These are phyloP conservation scores for Termitomyces sp. DNA, from an alignment of 768 basidiomycete species.

Conservation along the genomic window DNA sequence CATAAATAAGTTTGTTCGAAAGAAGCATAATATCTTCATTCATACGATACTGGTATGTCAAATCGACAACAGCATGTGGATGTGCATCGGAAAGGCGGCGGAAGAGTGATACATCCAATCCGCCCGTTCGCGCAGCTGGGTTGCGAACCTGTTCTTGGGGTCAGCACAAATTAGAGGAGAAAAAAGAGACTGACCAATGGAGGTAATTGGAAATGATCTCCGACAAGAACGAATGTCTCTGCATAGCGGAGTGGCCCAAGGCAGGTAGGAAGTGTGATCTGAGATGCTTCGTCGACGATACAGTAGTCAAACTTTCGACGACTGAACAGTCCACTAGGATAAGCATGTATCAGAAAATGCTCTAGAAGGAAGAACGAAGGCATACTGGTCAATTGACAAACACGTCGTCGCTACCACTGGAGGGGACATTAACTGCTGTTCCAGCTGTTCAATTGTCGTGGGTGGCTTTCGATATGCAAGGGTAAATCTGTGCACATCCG, in stretches of 20 bases:
- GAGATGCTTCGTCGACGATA: conserved; percentile 97
- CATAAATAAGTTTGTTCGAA: conserved; percentile 84
- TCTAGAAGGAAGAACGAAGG: conserved; percentile 5
- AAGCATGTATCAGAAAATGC: neutral
- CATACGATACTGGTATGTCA: conserved; percentile 93
- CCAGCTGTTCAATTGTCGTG: conserved; percentile 74
- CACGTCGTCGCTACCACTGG: conserved; percentile 97
- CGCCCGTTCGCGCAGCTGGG: conserved; percentile 70
- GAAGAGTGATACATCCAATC: conserved; percentile 88
- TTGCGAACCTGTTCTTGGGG: conserved; percentile 63
- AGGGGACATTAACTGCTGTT: conserved; percentile 78
- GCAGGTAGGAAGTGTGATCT: conserved; percentile 94
- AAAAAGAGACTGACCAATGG: conserved; percentile 59
- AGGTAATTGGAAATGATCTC: conserved; percentile 96
- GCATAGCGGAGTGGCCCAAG: conserved; percentile 90
- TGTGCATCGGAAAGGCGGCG: conserved; percentile 84
- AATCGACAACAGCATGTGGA: conserved; percentile 78
- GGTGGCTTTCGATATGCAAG: conserved; percentile 50
- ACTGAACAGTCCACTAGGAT: conserved; percentile 70
- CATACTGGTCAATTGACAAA: conserved; percentile 90
- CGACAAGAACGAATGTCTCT: conserved; percentile 88
- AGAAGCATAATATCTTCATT: conserved; percentile 93
- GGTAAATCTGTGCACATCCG: conserved; percentile 69
- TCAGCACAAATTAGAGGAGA: neutral
- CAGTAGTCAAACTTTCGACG: conserved; percentile 90